Conservation (phyloP, 176 grass and related monocot genomes). For the Carex littledalei region DNA sequence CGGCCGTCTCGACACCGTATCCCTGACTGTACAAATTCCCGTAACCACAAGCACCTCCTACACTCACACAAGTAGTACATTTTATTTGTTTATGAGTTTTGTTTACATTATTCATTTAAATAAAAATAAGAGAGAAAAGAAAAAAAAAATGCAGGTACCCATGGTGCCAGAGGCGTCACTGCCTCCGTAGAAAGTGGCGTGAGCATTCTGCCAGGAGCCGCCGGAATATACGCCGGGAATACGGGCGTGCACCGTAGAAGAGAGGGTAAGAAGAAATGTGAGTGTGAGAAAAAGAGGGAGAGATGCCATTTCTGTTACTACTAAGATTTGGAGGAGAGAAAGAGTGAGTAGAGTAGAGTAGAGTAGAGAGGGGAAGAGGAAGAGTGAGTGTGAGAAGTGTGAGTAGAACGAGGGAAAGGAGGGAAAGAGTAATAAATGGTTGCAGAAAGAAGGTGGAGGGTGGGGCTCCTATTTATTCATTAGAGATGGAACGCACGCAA, state of each 20-base stretch:
- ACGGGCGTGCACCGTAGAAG: neutral
- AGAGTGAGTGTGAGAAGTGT: neutral
- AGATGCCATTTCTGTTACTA: neutral
- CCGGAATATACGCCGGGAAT: conserved; percentile 27
- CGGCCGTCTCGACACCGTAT: conserved; percentile 35
- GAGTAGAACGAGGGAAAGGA: no score
- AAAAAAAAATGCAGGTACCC: neutral
- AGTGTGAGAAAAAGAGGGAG: conserved; percentile 1
- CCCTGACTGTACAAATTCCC: conserved; percentile 44
- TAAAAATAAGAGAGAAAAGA: neutral
- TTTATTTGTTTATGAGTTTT: no score
- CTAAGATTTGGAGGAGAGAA: neutral
- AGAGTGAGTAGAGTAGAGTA: neutral
- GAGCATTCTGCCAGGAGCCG: conserved; percentile 32
- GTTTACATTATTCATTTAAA: no score
- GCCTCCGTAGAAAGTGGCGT: conserved; percentile 44
- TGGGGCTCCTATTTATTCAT: neutral
- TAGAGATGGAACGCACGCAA: no score
- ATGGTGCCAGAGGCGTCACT: conserved; percentile 41
- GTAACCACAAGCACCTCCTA: conserved; percentile 39
- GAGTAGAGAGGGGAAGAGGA: no score
- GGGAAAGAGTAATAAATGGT: neutral
- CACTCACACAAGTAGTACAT: neutral
- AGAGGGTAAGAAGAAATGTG: neutral
- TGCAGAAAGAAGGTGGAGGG: neutral